Evolutionary conservation across 2,329 filamentous ascomycete genomes (phyloP), one percentile per base, ranked within the genome.

Genomic region (Fragosphaeria purpurea): DNA sequence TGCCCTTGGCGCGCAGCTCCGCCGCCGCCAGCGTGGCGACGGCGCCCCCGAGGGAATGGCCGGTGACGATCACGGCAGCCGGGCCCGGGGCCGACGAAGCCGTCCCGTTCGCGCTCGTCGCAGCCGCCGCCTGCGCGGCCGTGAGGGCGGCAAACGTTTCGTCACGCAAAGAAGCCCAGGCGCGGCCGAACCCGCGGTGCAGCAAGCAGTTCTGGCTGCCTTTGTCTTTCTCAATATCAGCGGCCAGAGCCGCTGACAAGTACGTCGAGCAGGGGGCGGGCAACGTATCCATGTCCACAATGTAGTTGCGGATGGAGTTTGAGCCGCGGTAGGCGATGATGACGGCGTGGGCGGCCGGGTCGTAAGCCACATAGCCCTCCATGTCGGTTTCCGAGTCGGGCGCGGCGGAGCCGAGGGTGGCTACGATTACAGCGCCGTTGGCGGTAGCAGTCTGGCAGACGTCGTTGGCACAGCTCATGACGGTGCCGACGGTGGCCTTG

Each of bases 1-100:
- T 65, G 41, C 75, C 78, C 8, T 62, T 59, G 6, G 63, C 62
- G 44, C 81, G 74, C 22, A 85, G 65, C 56, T 77, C 71, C 1
- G 73, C 77, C 0, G 73, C 77, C 0, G 72, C 82, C 5, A 88
- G 62, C 6, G 75, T 79, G 40, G 76, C 80, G 2, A 87, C 68
- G 6, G 82, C 82, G 32, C 71, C 84, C 45, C 84, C 84, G 4
- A 88, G 76, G 8, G 80, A 84, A 68, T 87, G 83, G 38, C 84
- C 85, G 0, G 81, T 80, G n/a, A 74, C 63, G 13, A 83, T 62
- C 60, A 85, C 60, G 44, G 63, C 63, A 67, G 49, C 49, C 2
- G 41, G 33, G 40, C 22, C 12, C n/a, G 41, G 34, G 9, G 12
- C n/a, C n/a, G 43, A 8, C 32, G 12, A 37, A 22, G 22, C 22